These are phyloP conservation scores for Colletotrichum sp. DNA, from an alignment of 2,329 filamentous ascomycete genomes.

Conservation along the genomic window DNA sequence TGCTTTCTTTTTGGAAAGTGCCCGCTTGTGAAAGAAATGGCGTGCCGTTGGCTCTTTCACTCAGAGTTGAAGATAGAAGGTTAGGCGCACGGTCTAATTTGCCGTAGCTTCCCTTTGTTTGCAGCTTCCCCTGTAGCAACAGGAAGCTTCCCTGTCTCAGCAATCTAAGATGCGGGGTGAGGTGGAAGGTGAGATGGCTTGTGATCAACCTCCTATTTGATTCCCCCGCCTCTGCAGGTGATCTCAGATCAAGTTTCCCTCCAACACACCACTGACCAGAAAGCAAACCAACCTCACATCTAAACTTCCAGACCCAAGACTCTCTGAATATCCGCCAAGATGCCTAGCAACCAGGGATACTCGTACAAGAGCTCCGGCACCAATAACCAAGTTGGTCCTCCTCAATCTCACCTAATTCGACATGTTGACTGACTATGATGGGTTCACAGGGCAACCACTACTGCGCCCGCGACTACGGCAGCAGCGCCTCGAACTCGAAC, in stretches of 20 bases:
- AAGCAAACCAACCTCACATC: background rate
- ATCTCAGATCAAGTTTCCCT: no score
- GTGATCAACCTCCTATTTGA: background rate
- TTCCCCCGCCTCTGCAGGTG: background rate
- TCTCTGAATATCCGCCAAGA: background rate
- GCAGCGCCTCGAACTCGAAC: conserved; percentile 59
- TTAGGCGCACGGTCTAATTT: background rate
- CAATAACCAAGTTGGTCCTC: conserved; percentile 61
- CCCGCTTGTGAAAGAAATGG: background rate
- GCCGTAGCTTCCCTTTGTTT: background rate
- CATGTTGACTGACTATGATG: background rate
- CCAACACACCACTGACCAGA: background rate
- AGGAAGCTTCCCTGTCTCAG: background rate
- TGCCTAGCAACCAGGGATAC: conserved; percentile 34
- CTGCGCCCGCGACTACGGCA: conserved; percentile 68
- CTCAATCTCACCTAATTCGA: background rate
- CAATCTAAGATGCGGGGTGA: background rate
- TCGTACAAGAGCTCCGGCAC: conserved; percentile 58
- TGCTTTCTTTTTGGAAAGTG: background rate
- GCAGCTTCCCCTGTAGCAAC: background rate
- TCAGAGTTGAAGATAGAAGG: background rate
- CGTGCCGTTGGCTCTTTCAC: background rate
- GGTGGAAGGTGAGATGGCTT: background rate
- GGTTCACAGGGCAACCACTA: conserved; percentile 67
- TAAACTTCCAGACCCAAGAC: background rate